Evolutionary conservation across 441 rosid genomes (phyloP).

Genomic region (Capsella rubella): DNA sequence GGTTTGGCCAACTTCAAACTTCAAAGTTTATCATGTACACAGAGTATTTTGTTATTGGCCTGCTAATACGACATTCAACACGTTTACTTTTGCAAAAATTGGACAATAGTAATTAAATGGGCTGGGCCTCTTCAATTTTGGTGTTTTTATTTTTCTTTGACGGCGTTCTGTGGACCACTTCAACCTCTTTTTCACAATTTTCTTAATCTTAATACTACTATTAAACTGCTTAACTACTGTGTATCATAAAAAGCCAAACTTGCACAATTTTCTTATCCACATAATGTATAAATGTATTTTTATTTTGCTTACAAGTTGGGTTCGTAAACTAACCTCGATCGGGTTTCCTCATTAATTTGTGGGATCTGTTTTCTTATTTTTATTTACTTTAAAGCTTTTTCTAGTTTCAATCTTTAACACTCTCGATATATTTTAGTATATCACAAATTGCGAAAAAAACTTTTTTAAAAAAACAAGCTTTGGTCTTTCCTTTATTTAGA

Average conservation of each 20-base stretch:
- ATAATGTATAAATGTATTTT: not conserved
- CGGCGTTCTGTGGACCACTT: slow-evolving; percentile 41
- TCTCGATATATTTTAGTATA: not conserved
- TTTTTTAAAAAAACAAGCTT: not conserved
- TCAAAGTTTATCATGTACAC: too few relatives aligned
- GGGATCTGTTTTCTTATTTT: slow-evolving; percentile 21
- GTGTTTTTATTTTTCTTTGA: slow-evolving; percentile 11
- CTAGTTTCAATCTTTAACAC: not conserved
- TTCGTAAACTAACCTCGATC: slow-evolving; percentile 6
- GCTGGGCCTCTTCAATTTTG: slow-evolving; percentile 27
- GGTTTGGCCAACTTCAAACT: too few relatives aligned
- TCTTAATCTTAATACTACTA: not conserved
- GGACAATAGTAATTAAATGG: slow-evolving; percentile 24
- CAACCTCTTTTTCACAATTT: slow-evolving; percentile 1
- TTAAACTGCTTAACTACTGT: not conserved
- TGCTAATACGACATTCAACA: not conserved
- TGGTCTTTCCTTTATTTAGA: not conserved
- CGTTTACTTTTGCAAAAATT: not conserved
- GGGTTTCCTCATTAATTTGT: slow-evolving; percentile 21
- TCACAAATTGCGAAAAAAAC: not conserved
- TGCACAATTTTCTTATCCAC: not conserved
- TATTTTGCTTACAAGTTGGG: slow-evolving; percentile 14
- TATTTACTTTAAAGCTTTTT: not conserved
- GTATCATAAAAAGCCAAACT: slow-evolving; percentile 11
- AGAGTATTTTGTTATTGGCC: too few relatives aligned